These are phyloP conservation scores for Volvariella volvacea DNA, from an alignment of 1,284 basidiomycete species.

Conservation along the genomic window DNA sequence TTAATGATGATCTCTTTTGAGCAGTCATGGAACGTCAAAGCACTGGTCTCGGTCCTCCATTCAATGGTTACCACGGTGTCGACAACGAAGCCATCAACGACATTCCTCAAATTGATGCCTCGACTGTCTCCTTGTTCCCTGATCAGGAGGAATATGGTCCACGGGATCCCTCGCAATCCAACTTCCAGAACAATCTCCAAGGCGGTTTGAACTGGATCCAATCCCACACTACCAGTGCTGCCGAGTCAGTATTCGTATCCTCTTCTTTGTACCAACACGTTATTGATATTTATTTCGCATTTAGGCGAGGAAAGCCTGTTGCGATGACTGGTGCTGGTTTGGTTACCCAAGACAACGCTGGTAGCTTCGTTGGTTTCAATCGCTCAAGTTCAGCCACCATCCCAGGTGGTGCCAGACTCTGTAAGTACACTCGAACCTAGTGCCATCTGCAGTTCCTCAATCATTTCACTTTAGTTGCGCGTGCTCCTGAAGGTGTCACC, in stretches of 20 bases:
- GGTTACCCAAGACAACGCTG: slow-evolving; percentile 46
- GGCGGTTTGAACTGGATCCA: slow-evolving; percentile 49
- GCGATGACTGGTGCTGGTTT: slow-evolving; percentile 53
- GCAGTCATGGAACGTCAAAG: slow-evolving; percentile 41
- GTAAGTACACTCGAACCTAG: neutral
- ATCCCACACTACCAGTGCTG: slow-evolving; percentile 27
- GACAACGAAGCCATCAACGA: slow-evolving; percentile 60
- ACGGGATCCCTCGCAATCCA: slow-evolving; percentile 35
- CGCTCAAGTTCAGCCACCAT: slow-evolving; percentile 32
- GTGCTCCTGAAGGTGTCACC: slow-evolving; percentile 22
- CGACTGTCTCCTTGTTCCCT: slow-evolving; percentile 59
- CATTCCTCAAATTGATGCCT: slow-evolving; percentile 49
- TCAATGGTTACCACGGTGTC: slow-evolving; percentile 55
- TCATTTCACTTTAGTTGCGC: too few species aligned
- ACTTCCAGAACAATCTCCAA: slow-evolving; percentile 45
- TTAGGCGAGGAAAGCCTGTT: slow-evolving; percentile 52
- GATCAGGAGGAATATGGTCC: slow-evolving; percentile 50
- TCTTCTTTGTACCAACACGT: too few species aligned
- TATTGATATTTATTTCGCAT: neutral
- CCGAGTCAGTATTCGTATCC: too few species aligned
- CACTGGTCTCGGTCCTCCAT: slow-evolving; percentile 35
- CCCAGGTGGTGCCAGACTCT: slow-evolving; percentile 15
- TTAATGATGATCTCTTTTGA: slow-evolving; percentile 3
- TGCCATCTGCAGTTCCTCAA: too few species aligned
- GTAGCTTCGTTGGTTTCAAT: slow-evolving; percentile 57